Percentiles rank a stretch among this genome's conserved stretches.
Evolutionary conservation across 2,329 filamentous ascomycete species (phyloP).

Genomic region (Thielaviopsis ethacetica): DNA sequence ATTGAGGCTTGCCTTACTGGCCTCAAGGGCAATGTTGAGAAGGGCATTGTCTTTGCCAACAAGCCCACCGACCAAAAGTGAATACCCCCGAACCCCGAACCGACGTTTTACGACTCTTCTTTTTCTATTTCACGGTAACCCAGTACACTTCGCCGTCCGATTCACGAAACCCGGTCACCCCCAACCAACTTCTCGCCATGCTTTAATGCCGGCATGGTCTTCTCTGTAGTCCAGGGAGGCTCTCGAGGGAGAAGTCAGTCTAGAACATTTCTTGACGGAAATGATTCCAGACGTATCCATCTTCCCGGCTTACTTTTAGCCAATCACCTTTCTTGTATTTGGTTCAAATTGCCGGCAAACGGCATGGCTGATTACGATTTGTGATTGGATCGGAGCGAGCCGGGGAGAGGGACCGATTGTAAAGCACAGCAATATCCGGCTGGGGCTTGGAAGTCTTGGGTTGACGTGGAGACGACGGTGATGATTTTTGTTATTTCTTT

Average conservation of each 20-base stretch:
- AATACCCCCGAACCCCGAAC: constrained; percentile 22
- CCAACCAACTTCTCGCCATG: not conserved
- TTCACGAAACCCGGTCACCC: constrained; percentile 1
- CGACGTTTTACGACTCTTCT: not conserved
- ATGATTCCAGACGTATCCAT: not conserved
- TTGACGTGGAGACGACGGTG: constrained; percentile 2
- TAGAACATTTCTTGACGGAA: no score
- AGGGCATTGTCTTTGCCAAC: constrained; percentile 81
- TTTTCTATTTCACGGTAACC: not conserved
- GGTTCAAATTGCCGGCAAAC: no score
- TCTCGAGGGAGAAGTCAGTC: not conserved
- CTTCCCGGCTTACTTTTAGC: no score
- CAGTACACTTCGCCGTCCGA: constrained; percentile 1
- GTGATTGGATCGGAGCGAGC: no score
- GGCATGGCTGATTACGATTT: no score
- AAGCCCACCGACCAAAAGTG: constrained; percentile 72
- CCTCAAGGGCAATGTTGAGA: constrained; percentile 82
- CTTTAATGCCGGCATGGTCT: not conserved
- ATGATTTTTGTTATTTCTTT: constrained; percentile 2
- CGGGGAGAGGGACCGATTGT: no score
- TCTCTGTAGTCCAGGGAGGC: not conserved
- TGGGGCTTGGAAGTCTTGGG: not conserved
- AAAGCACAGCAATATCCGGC: not conserved
- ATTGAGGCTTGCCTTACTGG: constrained; percentile 59
- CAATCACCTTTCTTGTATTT: no score